Conservation (phyloP, 768 basidiomycete species). For the Fomitopsis pulvina region DNA sequence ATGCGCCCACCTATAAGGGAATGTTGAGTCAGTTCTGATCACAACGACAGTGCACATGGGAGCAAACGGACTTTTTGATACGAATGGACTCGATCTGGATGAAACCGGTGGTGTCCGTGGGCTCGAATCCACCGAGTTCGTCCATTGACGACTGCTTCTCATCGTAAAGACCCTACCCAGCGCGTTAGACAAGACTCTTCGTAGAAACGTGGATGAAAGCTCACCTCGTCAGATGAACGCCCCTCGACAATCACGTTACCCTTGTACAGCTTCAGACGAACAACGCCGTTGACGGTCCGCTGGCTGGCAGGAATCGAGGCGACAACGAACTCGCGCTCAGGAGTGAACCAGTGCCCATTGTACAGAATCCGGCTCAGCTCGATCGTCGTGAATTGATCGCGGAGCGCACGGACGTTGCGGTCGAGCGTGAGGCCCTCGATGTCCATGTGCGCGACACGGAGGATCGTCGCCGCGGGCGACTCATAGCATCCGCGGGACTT, state of each 20-base stretch:
- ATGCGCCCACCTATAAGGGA: slow-evolving; percentile 66
- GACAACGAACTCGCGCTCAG: slow-evolving; percentile 93
- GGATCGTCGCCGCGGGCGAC: slow-evolving; percentile 92
- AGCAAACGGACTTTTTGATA: slow-evolving; percentile 79
- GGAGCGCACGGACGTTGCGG: slow-evolving; percentile 88
- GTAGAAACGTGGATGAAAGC: slow-evolving; percentile 7
- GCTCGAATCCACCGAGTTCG: slow-evolving; percentile 96
- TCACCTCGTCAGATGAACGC: slow-evolving; percentile 77
- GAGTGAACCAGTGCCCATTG: slow-evolving; percentile 99
- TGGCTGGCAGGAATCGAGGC: slow-evolving; percentile 90
- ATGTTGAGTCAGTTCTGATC: slow-evolving; percentile 2
- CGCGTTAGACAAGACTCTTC: not conserved
- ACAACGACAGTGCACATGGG: slow-evolving; percentile 2
- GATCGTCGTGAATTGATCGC: slow-evolving; percentile 93
- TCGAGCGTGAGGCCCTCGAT: slow-evolving; percentile 97
- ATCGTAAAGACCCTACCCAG: slow-evolving; percentile 79
- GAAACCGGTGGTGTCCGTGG: slow-evolving; percentile 92
- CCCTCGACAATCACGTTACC: slow-evolving; percentile 95
- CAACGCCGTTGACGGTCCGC: slow-evolving; percentile 91
- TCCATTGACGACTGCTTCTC: slow-evolving; percentile 97
- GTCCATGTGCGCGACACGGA: slow-evolving; percentile 93
- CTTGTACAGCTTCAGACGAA: slow-evolving; percentile 89
- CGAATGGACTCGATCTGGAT: slow-evolving; percentile 97
- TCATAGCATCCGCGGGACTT: slow-evolving; percentile 99
- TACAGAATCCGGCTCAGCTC: slow-evolving; percentile 89